phyloP scores from a whole-genome alignment of 2,329 filamentous ascomycete species.

The Blastomyces percursus region DNA sequence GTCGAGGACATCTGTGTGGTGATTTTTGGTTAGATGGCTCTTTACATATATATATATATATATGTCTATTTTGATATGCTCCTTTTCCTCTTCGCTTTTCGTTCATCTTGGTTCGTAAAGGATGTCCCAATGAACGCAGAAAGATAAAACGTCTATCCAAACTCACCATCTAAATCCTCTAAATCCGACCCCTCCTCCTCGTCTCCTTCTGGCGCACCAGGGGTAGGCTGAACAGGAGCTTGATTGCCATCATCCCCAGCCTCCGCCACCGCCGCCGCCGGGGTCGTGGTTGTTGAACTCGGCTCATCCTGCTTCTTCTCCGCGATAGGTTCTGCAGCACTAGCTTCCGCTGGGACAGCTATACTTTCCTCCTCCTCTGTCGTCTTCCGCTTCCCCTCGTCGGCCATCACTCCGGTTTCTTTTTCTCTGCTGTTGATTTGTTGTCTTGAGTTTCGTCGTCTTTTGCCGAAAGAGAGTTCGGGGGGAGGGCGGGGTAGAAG shows the following conservation, averaged over 20 bases:
- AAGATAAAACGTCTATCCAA: background rate
- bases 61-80: too few species aligned
- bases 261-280: background rate
- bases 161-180: constrained; percentile 67
- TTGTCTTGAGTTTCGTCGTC: background rate
- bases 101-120: too few species aligned
- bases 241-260: background rate
- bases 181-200: constrained; percentile 67
- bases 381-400: background rate
- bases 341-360: background rate
- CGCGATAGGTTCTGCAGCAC: too few species aligned
- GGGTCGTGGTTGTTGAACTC: too few species aligned
- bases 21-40: background rate
- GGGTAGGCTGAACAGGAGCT: background rate
- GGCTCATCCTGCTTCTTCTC: too few species aligned
- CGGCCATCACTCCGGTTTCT: background rate
- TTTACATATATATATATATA: background rate
- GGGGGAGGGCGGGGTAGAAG: background rate
- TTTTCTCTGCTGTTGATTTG: background rate
- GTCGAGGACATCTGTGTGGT: constrained; percentile 69
- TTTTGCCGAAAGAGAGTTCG: background rate
- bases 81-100: too few species aligned
- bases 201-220: constrained; percentile 22
- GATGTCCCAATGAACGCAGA: too few species aligned
- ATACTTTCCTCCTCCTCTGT: background rate